A percentile compares a stretch with the other conserved stretches of the same genome.
These are phyloP conservation scores for Hyparrhenia diplandra DNA, from an alignment of 176 grass and related monocot genomes.

Conservation along the genomic window DNA sequence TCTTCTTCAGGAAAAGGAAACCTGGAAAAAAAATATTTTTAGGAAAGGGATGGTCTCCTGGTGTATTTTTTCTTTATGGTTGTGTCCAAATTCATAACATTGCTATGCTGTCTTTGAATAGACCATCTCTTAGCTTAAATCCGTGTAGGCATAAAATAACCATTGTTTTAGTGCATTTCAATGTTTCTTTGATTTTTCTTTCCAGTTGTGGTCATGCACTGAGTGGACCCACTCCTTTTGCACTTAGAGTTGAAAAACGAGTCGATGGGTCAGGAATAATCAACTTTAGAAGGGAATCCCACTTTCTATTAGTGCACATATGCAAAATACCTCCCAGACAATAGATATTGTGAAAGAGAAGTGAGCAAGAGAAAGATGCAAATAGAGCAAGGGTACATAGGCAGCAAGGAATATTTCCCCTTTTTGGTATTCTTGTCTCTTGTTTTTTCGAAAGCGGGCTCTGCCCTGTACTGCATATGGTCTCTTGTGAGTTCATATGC, in stretches of 20 bases:
- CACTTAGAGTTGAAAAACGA: constrained; percentile 35
- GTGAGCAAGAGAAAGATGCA: constrained; percentile 8
- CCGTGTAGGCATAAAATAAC: neutral
- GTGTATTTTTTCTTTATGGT: neutral
- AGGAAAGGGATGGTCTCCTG: neutral
- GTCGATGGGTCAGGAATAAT: constrained; percentile 38
- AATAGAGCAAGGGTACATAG: constrained; percentile 30
- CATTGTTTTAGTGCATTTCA: constrained; percentile 21
- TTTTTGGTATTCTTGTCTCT: constrained; percentile 8
- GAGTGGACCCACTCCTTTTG: constrained; percentile 16
- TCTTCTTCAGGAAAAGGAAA: constrained; percentile 6
- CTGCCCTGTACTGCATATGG: too few species aligned
- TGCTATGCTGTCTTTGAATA: neutral
- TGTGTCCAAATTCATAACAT: constrained; percentile 12
- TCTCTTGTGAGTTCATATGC: constrained; percentile 3
- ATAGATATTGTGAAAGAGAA: constrained; percentile 27
- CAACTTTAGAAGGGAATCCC: constrained; percentile 46
- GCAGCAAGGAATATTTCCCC: constrained; percentile 29
- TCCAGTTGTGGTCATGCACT: constrained; percentile 25
- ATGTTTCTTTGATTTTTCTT: constrained; percentile 5
- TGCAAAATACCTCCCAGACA: constrained; percentile 19
- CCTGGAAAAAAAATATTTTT: neutral
- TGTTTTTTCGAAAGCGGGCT: too few species aligned
- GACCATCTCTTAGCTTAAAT: neutral
- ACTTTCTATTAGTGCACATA: constrained; percentile 37